Base-by-base conservation (phyloP, 1,284 basidiomycete genomes). In the Ganoderma resinaceum region DNA sequence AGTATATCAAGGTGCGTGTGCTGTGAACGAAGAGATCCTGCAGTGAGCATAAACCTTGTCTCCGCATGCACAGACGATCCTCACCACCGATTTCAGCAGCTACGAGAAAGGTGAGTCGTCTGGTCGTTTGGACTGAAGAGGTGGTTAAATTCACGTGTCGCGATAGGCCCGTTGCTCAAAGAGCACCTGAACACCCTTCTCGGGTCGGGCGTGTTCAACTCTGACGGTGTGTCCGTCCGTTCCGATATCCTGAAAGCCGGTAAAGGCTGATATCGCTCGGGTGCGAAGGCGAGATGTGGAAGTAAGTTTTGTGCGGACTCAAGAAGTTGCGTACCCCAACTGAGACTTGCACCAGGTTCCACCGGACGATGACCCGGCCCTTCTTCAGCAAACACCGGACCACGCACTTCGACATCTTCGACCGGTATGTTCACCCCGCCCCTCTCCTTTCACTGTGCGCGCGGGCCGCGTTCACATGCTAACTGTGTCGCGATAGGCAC, bases 331-430 rank as follows among this genome's bases (percentile, higher is more conserved):
- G 8, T n/a, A 12, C 7, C 3, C 1, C 7, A 9, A 18, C 37
- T n/a, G 60, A 35, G 14, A 16, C n/a, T n/a, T 23, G 18, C 4
- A 12, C 9, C 20, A 86, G 86, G 72, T 84, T 85, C 74, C 86
- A 87, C 72, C 81, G 86, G 38, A 76, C 80, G 0, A 85, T 88
- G 79, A 84, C 86, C 0, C 79, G 86, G 1, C 87, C 87, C 0
- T 87, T 86, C 76, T 87, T 89, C 74, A 83, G 78, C 65, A 77
- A 78, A 16, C 84, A 86, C 60, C 79, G 84, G 12, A 84, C 85
- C 66, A 81, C 79, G 53, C 82, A 88, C 66, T 85, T 86, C 57
- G 85, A 88, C 38, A 82, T 84, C 29, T 88, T 87, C 70, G 84
- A 84, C 55, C 33, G 69, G 72, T 74, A 55, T 11, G 37, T 38